phyloP scores from a whole-genome alignment of 2,329 filamentous ascomycete genomes.

The Colletotrichum abscissum region DNA sequence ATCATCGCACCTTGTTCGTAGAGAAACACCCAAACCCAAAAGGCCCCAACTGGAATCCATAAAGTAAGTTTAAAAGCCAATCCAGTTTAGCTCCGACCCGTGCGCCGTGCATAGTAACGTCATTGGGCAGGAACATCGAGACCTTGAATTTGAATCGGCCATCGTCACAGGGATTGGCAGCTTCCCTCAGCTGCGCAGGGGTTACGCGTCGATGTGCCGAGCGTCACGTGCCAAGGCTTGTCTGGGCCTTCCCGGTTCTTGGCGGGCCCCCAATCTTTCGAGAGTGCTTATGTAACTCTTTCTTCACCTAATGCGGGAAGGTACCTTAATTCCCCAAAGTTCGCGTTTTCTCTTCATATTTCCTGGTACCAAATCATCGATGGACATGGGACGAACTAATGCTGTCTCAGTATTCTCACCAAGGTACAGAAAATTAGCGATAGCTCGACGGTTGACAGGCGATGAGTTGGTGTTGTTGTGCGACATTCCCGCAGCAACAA shows the following conservation, averaged over 20 bases:
- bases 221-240: constrained; percentile 32
- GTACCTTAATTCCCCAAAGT: not conserved
- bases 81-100: not conserved
- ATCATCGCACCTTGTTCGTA: not conserved
- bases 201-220: constrained; percentile 31
- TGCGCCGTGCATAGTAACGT: constrained; percentile 7
- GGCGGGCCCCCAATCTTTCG: not conserved
- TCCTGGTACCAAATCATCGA: not conserved
- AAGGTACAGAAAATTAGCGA: too few relatives aligned
- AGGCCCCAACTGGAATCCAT: not conserved
- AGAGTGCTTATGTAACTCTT: constrained; percentile 12
- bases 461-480: not conserved
- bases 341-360: too few relatives aligned
- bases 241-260: not conserved
- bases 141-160: constrained; percentile 3
- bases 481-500: not conserved
- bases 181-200: constrained; percentile 4
- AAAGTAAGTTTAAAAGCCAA: constrained; percentile 9
- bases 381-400: not conserved
- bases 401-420: not conserved
- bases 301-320: too few relatives aligned
- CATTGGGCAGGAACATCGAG: constrained; percentile 9
- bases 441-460: not conserved
- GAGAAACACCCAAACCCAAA: not conserved
- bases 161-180: not conserved